Base-by-base conservation (phyloP, 805 yeast species). In the Metschnikowia lochheadii region DNA sequence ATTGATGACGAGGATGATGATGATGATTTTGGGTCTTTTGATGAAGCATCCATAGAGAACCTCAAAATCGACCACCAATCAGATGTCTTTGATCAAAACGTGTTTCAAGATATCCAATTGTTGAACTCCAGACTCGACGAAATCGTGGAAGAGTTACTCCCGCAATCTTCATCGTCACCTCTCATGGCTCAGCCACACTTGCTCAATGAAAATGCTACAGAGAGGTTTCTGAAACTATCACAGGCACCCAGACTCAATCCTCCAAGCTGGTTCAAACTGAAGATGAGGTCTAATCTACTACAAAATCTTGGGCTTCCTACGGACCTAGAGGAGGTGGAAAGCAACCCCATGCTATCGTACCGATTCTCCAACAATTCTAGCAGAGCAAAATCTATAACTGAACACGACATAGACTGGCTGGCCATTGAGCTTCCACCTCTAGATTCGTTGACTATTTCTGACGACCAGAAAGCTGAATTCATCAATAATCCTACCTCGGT, bases 291-390 rank as follows among this genome's bases (percentile, higher is more conserved):
- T 57, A 81, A 80, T 56, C 65, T 89, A 32, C 70, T 86, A 32
- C 70, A 84, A 17, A 78, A 82, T 29, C 68, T 89, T 40, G 90
- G 91, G 1, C 77, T 89, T 2, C 95, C 95, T 0, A 78, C 87
- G 38, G 84, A 85, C 58, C 68, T 84, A 14, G 89, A 84, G 63
- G 87, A 84, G 52, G 43, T 73, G 18, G 56, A 53, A 3, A 49
- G 52, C 15, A 7, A 36, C 34, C 33, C 48, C 38, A 40, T 37
- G 42, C 17, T 38, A 2, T 23, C 31, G 7, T 23, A 20, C 15
- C n/a, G 43, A 6, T n/a, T 40, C 29, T 20, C 34, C 34, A 17
- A 13, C 10, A 5, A 41, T 33, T 23, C 17, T 34, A 20, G 58
- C 42, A 2, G 50, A 29, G 50, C 59, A 40, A 60, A 59, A 39